A percentile compares a stretch with the other conserved stretches of the same genome.
Evolutionary conservation across 2,329 filamentous ascomycete species (phyloP).

Genomic region (Cytospora piceae): DNA sequence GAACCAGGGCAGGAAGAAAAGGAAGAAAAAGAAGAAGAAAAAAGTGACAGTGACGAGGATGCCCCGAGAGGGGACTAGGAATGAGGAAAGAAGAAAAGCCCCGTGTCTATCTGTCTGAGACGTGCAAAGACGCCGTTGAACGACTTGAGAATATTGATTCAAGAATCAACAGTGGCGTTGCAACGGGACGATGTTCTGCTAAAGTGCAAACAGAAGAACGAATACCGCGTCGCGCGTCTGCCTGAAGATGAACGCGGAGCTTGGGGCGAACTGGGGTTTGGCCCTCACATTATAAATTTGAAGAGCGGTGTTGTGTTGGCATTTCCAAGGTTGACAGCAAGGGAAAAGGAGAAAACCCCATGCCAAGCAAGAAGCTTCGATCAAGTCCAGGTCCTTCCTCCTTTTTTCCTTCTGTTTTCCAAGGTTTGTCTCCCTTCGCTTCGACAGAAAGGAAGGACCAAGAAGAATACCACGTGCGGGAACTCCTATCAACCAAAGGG

Average conservation of each 20-base stretch:
- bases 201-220: background rate
- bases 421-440: background rate
- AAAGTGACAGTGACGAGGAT: background rate
- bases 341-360: background rate
- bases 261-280: background rate
- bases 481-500: background rate
- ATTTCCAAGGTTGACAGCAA: background rate
- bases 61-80: background rate
- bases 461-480: background rate
- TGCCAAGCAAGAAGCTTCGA: conserved; percentile 4
- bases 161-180: no score
- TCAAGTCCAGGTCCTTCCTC: background rate
- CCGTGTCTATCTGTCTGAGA: background rate
- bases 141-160: background rate
- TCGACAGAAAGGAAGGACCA: background rate
- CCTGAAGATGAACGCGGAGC: background rate
- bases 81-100: background rate
- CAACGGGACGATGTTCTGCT: background rate
- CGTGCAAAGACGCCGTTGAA: background rate
- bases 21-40: background rate
- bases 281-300: background rate
- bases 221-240: background rate
- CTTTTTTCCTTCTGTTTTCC: background rate
- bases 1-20: background rate
- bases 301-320: conserved; percentile 4